A percentile compares a stretch with the other conserved stretches of the same genome.
phyloP scores from a whole-genome alignment of 176 grass and related monocot species.

The Areca catechu region DNA sequence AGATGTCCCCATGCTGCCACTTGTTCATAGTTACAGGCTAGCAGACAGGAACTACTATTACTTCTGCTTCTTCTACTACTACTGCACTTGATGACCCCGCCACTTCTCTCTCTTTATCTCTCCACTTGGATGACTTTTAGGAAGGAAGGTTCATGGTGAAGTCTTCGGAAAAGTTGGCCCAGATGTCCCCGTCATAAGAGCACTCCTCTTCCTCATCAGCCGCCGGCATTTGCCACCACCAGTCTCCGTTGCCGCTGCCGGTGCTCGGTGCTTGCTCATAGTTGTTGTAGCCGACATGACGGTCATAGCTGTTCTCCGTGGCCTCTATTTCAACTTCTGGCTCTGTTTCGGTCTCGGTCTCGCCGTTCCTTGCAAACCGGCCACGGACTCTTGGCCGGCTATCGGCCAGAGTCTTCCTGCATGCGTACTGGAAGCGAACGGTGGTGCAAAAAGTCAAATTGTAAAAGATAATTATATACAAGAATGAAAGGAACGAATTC shows the following conservation, averaged over 20 bases:
- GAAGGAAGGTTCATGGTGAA: conserved; percentile 39
- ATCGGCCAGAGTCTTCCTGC: conserved; percentile 95
- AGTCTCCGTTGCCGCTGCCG: conserved; percentile 15
- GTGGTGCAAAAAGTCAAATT: no score
- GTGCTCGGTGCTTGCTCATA: conserved; percentile 12
- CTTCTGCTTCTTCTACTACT: no score
- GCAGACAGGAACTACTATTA: no score
- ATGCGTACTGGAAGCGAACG: conserved; percentile 43
- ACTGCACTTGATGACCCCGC: no score
- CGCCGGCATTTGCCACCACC: conserved; percentile 17
- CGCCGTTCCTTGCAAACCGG: conserved; percentile 58
- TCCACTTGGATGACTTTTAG: conserved; percentile 9
- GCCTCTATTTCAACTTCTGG: conserved; percentile 27
- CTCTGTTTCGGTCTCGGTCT: conserved; percentile 31
- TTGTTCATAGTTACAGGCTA: no score
- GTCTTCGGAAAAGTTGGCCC: conserved; percentile 49
- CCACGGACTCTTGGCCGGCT: conserved; percentile 73
- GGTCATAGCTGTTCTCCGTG: conserved; percentile 15
- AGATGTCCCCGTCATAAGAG: conserved; percentile 34
- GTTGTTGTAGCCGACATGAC: conserved; percentile 3
- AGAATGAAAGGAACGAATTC: conserved; percentile 1
- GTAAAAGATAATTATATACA: neutral
- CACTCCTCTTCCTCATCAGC: conserved; percentile 12
- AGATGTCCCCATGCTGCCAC: no score
- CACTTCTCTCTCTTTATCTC: neutral